Evolutionary conservation across 2,329 filamentous ascomycete genomes (phyloP).

Genomic region (Chaetomium globosum): DNA sequence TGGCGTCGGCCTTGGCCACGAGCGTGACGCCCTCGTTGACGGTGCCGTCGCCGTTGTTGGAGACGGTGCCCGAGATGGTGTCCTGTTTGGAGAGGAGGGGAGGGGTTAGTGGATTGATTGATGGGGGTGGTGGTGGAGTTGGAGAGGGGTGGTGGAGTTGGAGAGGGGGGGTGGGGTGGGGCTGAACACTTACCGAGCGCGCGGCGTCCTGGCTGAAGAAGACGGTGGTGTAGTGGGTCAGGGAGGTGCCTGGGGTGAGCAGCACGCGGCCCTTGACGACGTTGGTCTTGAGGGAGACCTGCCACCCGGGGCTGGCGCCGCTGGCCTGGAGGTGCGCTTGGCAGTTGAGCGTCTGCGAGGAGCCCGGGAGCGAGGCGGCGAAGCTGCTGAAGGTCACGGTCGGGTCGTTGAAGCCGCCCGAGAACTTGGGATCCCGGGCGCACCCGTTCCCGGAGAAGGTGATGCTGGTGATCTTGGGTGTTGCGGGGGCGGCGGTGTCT

Average conservation of each 20-base stretch:
- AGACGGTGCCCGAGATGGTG: slow-evolving; percentile 39
- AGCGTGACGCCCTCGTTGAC: slow-evolving; percentile 41
- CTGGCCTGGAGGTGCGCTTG: slow-evolving; percentile 43
- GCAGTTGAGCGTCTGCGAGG: slow-evolving; percentile 44
- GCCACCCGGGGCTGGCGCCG: slow-evolving; percentile 44
- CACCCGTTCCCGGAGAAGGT: slow-evolving; percentile 46
- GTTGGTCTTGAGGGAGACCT: slow-evolving; percentile 44
- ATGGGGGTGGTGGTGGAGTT: too few relatives aligned
- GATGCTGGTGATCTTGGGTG: slow-evolving; percentile 42
- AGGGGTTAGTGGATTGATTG: slow-evolving; percentile 5
- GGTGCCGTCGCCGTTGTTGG: slow-evolving; percentile 36
- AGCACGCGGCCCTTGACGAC: slow-evolving; percentile 41
- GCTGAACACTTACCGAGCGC: slow-evolving; percentile 38
- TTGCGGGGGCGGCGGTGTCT: slow-evolving; percentile 33
- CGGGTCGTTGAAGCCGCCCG: slow-evolving; percentile 41
- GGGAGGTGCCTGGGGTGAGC: slow-evolving; percentile 41
- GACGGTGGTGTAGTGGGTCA: slow-evolving; percentile 44
- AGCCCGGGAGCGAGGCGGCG: slow-evolving; percentile 36
- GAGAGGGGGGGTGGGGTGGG: not conserved
- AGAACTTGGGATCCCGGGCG: slow-evolving; percentile 40
- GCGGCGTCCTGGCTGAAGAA: slow-evolving; percentile 45
- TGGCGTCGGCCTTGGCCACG: slow-evolving; percentile 36
- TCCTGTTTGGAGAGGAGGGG: slow-evolving; percentile 31
- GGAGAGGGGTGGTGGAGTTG: too few relatives aligned
- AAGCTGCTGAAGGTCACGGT: slow-evolving; percentile 36